Conservation (phyloP, 257 asterid species). For the Gentiana macrophylla region DNA sequence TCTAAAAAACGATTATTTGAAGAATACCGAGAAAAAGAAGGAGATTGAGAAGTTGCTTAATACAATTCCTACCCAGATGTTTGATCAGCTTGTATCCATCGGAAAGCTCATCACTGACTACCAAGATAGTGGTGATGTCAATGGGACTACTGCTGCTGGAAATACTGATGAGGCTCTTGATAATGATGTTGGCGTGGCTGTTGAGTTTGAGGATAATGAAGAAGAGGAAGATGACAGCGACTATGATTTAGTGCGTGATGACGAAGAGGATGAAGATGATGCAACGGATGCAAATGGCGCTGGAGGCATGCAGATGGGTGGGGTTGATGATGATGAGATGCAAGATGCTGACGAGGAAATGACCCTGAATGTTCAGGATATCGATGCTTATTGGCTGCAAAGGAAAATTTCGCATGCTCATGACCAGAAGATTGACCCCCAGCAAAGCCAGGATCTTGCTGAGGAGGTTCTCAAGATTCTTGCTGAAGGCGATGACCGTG, state of each 20-base stretch:
- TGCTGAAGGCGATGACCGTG: constrained; percentile 33
- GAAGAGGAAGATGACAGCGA: constrained; percentile 39
- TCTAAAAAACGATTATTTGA: constrained; percentile 21
- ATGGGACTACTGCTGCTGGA: constrained; percentile 10
- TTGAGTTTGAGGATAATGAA: constrained; percentile 40
- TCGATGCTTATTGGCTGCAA: constrained; percentile 43
- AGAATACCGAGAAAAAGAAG: constrained; percentile 26
- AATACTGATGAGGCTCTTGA: constrained; percentile 26
- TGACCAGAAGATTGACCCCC: constrained; percentile 34
- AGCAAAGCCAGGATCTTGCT: constrained; percentile 34
- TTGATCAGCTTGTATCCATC: constrained; percentile 20
- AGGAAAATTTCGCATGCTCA: constrained; percentile 39
- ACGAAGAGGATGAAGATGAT: constrained; percentile 34
- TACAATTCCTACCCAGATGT: constrained; percentile 16
- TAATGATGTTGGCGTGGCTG: constrained; percentile 36
- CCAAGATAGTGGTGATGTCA: constrained; percentile 24
- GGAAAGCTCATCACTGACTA: constrained; percentile 26
- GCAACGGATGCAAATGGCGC: constrained; percentile 15
- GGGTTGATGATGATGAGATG: constrained; percentile 31
- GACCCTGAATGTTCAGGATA: constrained; percentile 39
- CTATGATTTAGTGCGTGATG: constrained; percentile 29
- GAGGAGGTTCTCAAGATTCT: constrained; percentile 36
- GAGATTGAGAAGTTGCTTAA: constrained; percentile 33
- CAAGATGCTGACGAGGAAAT: constrained; percentile 24
- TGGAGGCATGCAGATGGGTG: constrained; percentile 37